Conservation (phyloP, 2,329 filamentous ascomycete genomes). For the Hymenoscyphus scutula region DNA sequence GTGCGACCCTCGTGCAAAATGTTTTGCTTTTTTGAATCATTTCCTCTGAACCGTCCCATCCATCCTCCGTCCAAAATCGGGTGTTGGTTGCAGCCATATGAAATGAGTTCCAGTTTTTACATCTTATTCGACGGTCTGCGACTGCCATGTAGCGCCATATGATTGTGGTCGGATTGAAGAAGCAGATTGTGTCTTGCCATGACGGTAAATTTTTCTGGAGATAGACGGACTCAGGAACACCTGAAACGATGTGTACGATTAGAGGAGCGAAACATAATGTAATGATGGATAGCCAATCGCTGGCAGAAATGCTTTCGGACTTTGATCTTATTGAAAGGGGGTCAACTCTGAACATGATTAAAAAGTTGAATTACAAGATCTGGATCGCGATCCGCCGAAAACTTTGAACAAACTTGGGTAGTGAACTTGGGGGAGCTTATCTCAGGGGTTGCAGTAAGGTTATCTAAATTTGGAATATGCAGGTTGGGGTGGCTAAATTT, state of each 20-base stretch:
- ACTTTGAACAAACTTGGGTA: no score
- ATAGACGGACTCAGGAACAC: constrained; percentile 12
- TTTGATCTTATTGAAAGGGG: not conserved
- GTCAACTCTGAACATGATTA: not conserved
- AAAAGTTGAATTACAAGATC: not conserved
- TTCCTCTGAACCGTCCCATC: constrained; percentile 39
- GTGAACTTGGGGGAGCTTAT: no score
- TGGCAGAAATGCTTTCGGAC: not conserved
- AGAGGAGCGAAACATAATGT: constrained; percentile 38
- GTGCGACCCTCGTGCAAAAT: constrained; percentile 16
- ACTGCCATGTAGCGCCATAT: constrained; percentile 40
- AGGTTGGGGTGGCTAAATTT: no score
- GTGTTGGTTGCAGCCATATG: constrained; percentile 38
- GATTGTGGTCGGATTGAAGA: constrained; percentile 41
- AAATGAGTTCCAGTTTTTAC: constrained; percentile 30
- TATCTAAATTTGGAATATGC: no score
- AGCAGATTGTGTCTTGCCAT: constrained; percentile 36
- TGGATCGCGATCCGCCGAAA: no score
- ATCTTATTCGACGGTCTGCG: constrained; percentile 37
- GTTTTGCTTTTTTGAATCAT: constrained; percentile 27
- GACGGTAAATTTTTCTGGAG: not conserved
- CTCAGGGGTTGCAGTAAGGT: no score
- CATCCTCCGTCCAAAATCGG: constrained; percentile 37
- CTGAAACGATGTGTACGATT: constrained; percentile 35
- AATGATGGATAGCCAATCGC: constrained; percentile 36